These are phyloP conservation scores for Aspergillus sp. DNA, from an alignment of 2,329 filamentous ascomycete genomes.

Conservation along the genomic window DNA sequence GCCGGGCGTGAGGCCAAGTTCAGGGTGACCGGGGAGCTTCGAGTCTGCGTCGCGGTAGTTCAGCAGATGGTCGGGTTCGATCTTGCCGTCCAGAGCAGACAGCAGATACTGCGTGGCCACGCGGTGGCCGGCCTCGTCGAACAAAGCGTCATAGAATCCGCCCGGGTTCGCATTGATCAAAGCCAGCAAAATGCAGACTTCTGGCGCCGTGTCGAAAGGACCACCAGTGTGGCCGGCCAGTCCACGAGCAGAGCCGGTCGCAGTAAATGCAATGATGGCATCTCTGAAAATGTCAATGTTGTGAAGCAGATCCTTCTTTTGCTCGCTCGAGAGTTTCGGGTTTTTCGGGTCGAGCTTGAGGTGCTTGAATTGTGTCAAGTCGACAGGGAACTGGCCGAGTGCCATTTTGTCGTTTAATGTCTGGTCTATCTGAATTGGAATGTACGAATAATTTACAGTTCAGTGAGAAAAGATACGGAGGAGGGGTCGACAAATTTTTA, in stretches of 20 bases:
- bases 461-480: too few relatives aligned
- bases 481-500: too few relatives aligned
- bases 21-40: constrained; percentile 36
- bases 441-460: too few relatives aligned
- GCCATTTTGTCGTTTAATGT: not conserved
- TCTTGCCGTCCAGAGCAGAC: constrained; percentile 31
- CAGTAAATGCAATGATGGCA: constrained; percentile 37
- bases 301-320: constrained; percentile 32
- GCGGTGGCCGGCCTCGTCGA: constrained; percentile 36
- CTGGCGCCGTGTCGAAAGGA: constrained; percentile 36
- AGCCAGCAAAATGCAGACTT: constrained; percentile 35
- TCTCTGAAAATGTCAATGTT: constrained; percentile 37
- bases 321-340: constrained; percentile 27
- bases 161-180: constrained; percentile 31
- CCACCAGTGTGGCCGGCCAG: constrained; percentile 36
- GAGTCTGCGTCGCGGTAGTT: constrained; percentile 38
- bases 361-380: constrained; percentile 30
- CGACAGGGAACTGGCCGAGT: constrained; percentile 20
- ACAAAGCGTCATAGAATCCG: constrained; percentile 29
- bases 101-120: constrained; percentile 39
- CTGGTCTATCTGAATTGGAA: too few relatives aligned
- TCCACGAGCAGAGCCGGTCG: constrained; percentile 33
- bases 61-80: constrained; percentile 35
- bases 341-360: constrained; percentile 30
- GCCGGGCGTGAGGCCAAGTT: constrained; percentile 35